These are phyloP conservation scores for Puccinia hordei DNA, from an alignment of 1,284 basidiomycete species.

Conservation along the genomic window DNA sequence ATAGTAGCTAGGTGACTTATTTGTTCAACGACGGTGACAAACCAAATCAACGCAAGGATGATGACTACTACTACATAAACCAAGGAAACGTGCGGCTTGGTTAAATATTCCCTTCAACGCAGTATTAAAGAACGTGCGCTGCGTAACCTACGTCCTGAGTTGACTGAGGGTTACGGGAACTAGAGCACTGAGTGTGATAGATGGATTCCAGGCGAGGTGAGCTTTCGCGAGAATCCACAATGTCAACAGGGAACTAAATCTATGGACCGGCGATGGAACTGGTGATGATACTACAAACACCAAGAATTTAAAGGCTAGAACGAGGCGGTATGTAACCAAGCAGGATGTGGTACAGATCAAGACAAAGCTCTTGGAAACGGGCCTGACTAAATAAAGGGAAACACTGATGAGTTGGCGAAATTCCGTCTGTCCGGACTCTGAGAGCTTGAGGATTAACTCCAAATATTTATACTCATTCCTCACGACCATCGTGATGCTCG, in stretches of 20 bases:
- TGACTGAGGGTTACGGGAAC: neutral
- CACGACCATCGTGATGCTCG: slow-evolving; percentile 32
- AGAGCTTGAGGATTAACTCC: slow-evolving; percentile 12
- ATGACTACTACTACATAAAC: neutral
- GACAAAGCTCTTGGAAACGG: slow-evolving; percentile 25
- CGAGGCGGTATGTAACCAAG: neutral
- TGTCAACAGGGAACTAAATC: neutral
- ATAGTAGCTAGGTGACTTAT: slow-evolving; percentile 22
- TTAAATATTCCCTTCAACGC: neutral
- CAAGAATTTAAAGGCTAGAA: neutral
- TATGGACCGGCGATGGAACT: neutral
- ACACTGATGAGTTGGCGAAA: neutral
- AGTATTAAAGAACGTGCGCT: slow-evolving; percentile 2
- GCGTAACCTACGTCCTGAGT: neutral
- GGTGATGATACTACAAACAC: neutral
- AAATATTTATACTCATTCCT: slow-evolving; percentile 40
- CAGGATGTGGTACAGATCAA: neutral
- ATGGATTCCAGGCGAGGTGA: neutral
- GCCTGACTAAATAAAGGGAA: slow-evolving; percentile 19
- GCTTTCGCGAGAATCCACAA: neutral
- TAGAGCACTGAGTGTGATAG: neutral
- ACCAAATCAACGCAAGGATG: no score
- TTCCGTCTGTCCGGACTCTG: slow-evolving; percentile 4
- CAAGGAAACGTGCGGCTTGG: slow-evolving; percentile 5
- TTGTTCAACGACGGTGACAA: slow-evolving; percentile 16